Percentiles rank a stretch among this genome's conserved stretches.
phyloP scores from a whole-genome alignment of 306 rosid genomes.

The Pueraria montana region DNA sequence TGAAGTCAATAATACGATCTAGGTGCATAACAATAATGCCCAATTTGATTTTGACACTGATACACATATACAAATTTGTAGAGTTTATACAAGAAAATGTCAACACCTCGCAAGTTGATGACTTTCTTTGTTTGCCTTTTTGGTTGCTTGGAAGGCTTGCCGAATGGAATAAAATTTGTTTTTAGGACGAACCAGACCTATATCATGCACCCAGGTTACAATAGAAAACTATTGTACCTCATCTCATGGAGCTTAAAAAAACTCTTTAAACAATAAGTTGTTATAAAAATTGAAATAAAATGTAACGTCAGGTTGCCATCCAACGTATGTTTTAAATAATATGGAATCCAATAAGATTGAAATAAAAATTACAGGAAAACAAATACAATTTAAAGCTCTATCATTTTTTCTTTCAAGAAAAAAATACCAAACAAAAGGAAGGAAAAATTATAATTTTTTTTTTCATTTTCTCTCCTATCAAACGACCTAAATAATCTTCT shows the following conservation, averaged over 20 bases:
- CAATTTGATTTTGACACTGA: not conserved
- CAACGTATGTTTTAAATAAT: not conserved
- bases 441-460: too few species aligned
- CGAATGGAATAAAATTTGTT: not conserved
- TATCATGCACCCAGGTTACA: not conserved
- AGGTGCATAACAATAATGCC: not conserved
- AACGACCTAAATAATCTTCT: too few species aligned
- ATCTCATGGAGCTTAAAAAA: not conserved
- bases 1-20: not conserved
- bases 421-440: too few species aligned
- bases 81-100: not conserved
- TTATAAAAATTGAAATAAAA: not conserved
- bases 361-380: not conserved
- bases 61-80: not conserved
- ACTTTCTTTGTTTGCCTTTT: not conserved
- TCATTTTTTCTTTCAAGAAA: too few species aligned
- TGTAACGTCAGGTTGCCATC: not conserved
- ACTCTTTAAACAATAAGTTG: not conserved
- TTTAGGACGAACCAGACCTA: not conserved
- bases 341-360: conserved; percentile 8
- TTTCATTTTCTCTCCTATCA: not conserved
- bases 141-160: conserved; percentile 5
- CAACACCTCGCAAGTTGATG: not conserved
- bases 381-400: not conserved
- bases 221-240: not conserved